Conservation (phyloP, 2,329 filamentous ascomycete genomes). For the Xylaria sp. region DNA sequence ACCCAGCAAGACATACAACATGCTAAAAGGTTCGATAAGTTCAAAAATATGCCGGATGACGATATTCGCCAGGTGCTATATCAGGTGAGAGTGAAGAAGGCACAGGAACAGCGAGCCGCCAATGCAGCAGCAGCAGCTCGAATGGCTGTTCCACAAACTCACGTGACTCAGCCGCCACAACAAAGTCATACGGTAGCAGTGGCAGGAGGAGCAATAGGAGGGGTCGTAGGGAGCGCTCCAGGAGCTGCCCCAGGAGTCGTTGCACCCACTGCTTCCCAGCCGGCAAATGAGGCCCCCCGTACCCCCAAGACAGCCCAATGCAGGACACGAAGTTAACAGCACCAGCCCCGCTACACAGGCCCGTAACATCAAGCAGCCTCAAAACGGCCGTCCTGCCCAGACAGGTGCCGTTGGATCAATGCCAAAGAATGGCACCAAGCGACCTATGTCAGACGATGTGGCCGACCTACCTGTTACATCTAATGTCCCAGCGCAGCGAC, state of each 20-base stretch:
- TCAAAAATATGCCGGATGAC: conserved; percentile 26
- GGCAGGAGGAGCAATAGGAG: too few relatives aligned
- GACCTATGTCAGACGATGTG: conserved; percentile 44
- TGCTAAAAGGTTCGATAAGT: conserved; percentile 25
- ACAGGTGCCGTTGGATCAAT: conserved; percentile 37
- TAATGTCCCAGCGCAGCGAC: conserved; percentile 25
- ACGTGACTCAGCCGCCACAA: conserved; percentile 18
- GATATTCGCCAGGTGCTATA: conserved; percentile 21
- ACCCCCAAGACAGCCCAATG: conserved; percentile 23
- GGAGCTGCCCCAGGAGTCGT: too few relatives aligned
- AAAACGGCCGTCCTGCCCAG: conserved; percentile 35
- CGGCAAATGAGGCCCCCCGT: conserved; percentile 21
- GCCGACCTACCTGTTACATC: conserved; percentile 26
- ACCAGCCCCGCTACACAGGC: conserved; percentile 18
- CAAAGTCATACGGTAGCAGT: conserved; percentile 13
- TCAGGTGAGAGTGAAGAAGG: conserved; percentile 22
- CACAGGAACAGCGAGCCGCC: not conserved
- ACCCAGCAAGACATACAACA: conserved; percentile 25
- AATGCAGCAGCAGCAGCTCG: conserved; percentile 17
- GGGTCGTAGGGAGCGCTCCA: too few relatives aligned
- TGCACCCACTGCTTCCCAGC: conserved; percentile 17
- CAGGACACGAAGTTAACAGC: conserved; percentile 18
- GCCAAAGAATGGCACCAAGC: conserved; percentile 45
- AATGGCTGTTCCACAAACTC: conserved; percentile 18
- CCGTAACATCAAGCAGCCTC: conserved; percentile 30